These are phyloP conservation scores for Striga hermonthica DNA, from an alignment of 305 asterid species.

Conservation along the genomic window DNA sequence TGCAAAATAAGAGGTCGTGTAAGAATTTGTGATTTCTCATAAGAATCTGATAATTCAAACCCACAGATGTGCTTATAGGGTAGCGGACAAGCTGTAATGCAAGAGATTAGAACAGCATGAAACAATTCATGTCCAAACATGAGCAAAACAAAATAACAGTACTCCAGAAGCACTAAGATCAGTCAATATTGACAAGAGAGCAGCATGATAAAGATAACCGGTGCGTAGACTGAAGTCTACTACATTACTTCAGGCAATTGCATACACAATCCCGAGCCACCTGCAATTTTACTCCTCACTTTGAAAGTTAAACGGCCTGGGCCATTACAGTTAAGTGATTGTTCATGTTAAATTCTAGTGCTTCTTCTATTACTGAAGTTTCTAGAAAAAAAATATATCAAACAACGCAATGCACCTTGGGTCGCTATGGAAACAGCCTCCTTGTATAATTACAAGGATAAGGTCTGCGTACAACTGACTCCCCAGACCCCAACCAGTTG, in stretches of 20 bases:
- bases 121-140: not conserved
- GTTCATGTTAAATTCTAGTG: not conserved
- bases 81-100: slow-evolving; percentile 10
- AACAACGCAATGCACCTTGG: too few relatives aligned
- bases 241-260: slow-evolving; percentile 17
- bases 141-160: slow-evolving; percentile 18
- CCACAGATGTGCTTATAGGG: slow-evolving; percentile 1
- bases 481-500: too few relatives aligned
- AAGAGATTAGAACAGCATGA: slow-evolving; percentile 5
- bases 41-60: slow-evolving; percentile 27
- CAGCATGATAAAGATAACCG: slow-evolving; percentile 8
- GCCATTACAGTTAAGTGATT: slow-evolving; percentile 2
- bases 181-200: slow-evolving; percentile 2
- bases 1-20: slow-evolving; percentile 40
- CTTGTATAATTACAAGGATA: too few relatives aligned
- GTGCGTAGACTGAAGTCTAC: not conserved
- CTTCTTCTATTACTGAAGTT: too few relatives aligned
- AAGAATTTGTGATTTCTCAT: slow-evolving; percentile 25
- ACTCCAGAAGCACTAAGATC: slow-evolving; percentile 16
- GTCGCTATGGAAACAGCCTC: too few relatives aligned
- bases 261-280: slow-evolving; percentile 2
- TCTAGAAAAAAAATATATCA: too few relatives aligned
- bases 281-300: slow-evolving; percentile 2
- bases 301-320: slow-evolving; percentile 1
- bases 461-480: too few relatives aligned